phyloP scores from a whole-genome alignment of 2,329 filamentous ascomycete species.

The Fusarium nodosum region DNA sequence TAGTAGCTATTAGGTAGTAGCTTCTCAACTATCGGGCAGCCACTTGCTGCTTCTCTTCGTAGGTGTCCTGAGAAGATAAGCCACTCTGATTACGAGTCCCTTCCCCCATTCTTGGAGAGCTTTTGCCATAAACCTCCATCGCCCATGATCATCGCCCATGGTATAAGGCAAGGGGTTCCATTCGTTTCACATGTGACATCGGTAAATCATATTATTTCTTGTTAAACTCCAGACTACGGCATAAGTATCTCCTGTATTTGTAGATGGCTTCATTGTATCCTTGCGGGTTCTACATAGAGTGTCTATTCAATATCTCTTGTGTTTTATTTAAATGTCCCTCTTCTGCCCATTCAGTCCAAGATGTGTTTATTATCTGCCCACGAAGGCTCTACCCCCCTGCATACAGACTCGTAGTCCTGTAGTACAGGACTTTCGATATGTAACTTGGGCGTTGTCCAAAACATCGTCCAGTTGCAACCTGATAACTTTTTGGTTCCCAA shows the following conservation, averaged over 20 bases:
- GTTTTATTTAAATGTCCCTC: background rate
- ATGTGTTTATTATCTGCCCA: constrained; percentile 72
- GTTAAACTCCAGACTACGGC: background rate
- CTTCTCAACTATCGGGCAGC: constrained; percentile 14
- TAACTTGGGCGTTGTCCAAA: constrained; percentile 87
- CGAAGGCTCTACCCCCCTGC: constrained; percentile 72
- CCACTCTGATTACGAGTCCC: constrained; percentile 41
- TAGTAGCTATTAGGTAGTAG: background rate
- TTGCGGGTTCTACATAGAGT: background rate
- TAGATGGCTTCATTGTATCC: background rate
- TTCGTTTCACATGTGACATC: background rate
- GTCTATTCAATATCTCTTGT: background rate
- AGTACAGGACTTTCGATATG: constrained; percentile 68
- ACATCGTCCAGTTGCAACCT: constrained; percentile 95
- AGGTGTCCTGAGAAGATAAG: constrained; percentile 8
- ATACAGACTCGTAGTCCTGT: constrained; percentile 81
- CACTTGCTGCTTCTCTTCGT: background rate
- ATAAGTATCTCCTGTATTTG: background rate
- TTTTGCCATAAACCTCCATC: background rate
- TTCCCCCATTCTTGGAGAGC: background rate
- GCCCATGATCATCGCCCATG: background rate
- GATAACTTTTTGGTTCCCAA: constrained; percentile 85
- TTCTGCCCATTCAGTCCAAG: constrained; percentile 62
- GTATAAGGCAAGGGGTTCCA: background rate
- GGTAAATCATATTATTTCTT: background rate